Conservation (phyloP, 1,139 yeast genomes). For the Suhomyces anneliseae region DNA sequence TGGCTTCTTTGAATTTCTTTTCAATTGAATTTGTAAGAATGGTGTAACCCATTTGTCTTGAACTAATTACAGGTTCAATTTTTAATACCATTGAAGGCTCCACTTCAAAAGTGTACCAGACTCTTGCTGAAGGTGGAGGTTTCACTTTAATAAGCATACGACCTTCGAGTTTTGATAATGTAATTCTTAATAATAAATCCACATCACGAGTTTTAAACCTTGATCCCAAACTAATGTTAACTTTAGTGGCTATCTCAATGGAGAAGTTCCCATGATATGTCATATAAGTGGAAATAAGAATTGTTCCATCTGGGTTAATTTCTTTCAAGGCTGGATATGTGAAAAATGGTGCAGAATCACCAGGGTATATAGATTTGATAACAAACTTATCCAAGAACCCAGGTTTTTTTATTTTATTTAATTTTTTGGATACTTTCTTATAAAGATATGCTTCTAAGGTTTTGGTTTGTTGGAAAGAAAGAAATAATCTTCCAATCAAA, state of each 20-base stretch:
- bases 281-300: slow-evolving; percentile 62
- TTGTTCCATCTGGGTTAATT: slow-evolving; percentile 77
- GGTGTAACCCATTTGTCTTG: slow-evolving; percentile 74
- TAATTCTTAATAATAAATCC: slow-evolving; percentile 70
- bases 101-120: slow-evolving; percentile 86
- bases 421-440: slow-evolving; percentile 63
- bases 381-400: slow-evolving; percentile 83
- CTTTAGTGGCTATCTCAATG: slow-evolving; percentile 76
- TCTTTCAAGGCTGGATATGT: slow-evolving; percentile 71
- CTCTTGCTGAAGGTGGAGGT: slow-evolving; percentile 85
- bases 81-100: slow-evolving; percentile 75
- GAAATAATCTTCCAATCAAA: slow-evolving; percentile 73
- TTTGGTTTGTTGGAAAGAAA: slow-evolving; percentile 72
- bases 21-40: slow-evolving; percentile 80
- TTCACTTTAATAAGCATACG: slow-evolving; percentile 68
- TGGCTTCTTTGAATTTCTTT: slow-evolving; percentile 73
- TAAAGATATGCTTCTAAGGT: slow-evolving; percentile 58
- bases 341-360: slow-evolving; percentile 76
- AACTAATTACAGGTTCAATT: slow-evolving; percentile 86
- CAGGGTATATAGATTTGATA: slow-evolving; percentile 71
- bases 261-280: slow-evolving; percentile 73
- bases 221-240: slow-evolving; percentile 69
- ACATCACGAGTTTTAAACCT: slow-evolving; percentile 79
- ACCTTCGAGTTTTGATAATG: slow-evolving; percentile 70
- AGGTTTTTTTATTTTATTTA: slow-evolving; percentile 79